These are phyloP conservation scores for Pseudocercospora pini-densiflorae DNA, from an alignment of 2,329 filamentous ascomycete species.

Conservation along the genomic window DNA sequence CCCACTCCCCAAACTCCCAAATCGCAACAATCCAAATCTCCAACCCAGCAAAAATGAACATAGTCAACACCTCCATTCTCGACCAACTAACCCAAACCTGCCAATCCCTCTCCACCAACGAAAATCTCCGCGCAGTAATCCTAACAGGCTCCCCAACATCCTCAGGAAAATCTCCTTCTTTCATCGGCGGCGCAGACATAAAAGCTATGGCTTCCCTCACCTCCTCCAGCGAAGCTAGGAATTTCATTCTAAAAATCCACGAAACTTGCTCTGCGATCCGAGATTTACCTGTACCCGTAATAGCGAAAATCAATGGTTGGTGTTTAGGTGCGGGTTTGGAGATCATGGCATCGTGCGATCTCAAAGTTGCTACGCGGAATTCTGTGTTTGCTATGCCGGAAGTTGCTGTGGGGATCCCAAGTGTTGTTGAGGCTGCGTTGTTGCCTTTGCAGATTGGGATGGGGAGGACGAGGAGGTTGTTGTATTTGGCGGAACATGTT, in stretches of 20 bases:
- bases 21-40: constrained; percentile 34
- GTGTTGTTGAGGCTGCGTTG: constrained; percentile 46
- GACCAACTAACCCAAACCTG: constrained; percentile 25
- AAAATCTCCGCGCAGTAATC: constrained; percentile 32
- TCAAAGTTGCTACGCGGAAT: constrained; percentile 41
- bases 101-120: constrained; percentile 19
- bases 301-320: constrained; percentile 45
- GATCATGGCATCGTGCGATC: constrained; percentile 43
- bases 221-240: constrained; percentile 35
- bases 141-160: constrained; percentile 31
- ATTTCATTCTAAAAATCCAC: constrained; percentile 44
- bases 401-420: constrained; percentile 45
- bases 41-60: constrained; percentile 37
- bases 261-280: constrained; percentile 41
- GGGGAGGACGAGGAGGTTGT: constrained; percentile 42
- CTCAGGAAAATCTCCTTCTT: constrained; percentile 32
- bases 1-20: not conserved
- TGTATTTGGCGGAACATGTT: constrained; percentile 45
- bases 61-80: constrained; percentile 31
- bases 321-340: constrained; percentile 46
- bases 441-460: constrained; percentile 45
- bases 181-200: constrained; percentile 40
- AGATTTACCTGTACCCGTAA: constrained; percentile 44
- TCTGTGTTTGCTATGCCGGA: constrained; percentile 48
- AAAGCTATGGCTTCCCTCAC: constrained; percentile 34